Percentiles rank a stretch among this genome's conserved stretches.
phyloP scores from a whole-genome alignment of 176 grass and related monocot genomes.

The Rhynchospora breviuscula region DNA sequence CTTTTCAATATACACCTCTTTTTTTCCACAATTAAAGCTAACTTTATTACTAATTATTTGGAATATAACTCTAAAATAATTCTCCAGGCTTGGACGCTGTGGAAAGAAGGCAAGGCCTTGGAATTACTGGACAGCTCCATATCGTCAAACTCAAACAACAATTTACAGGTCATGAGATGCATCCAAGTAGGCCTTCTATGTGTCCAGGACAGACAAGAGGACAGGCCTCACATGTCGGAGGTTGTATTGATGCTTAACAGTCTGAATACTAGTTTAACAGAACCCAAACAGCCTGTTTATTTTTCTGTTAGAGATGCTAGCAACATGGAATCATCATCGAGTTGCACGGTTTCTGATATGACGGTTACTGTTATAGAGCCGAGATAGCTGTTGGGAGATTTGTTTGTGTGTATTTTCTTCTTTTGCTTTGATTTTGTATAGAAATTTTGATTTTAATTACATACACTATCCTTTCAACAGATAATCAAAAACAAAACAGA shows the following conservation, averaged over 20 bases:
- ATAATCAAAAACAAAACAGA: not conserved
- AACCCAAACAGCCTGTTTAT: conserved; percentile 50
- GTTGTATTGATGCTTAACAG: conserved; percentile 62
- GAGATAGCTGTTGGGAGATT: conserved; percentile 11
- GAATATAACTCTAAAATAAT: not conserved
- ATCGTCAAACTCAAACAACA: conserved; percentile 5
- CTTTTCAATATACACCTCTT: not conserved
- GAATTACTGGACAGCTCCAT: conserved; percentile 35
- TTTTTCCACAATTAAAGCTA: not conserved
- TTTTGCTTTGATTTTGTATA: conserved; percentile 18
- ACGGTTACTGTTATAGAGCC: conserved; percentile 55
- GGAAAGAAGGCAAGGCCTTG: conserved; percentile 46
- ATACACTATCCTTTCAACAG: not conserved
- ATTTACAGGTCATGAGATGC: conserved; percentile 45
- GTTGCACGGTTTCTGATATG: conserved; percentile 37
- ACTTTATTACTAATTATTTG: not conserved
- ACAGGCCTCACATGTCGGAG: conserved; percentile 56
- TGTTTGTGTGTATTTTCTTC: not conserved
- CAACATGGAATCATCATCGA: conserved; percentile 38
- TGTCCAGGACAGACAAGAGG: conserved; percentile 59
- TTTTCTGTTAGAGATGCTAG: conserved; percentile 28
- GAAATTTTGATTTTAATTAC: not conserved
- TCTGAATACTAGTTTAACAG: conserved; percentile 26
- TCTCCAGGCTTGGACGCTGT: conserved; percentile 56
- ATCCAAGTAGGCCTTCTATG: conserved; percentile 73